Evolutionary conservation across 306 rosid species (phyloP).

Genomic region (Corylus heterophylla): DNA sequence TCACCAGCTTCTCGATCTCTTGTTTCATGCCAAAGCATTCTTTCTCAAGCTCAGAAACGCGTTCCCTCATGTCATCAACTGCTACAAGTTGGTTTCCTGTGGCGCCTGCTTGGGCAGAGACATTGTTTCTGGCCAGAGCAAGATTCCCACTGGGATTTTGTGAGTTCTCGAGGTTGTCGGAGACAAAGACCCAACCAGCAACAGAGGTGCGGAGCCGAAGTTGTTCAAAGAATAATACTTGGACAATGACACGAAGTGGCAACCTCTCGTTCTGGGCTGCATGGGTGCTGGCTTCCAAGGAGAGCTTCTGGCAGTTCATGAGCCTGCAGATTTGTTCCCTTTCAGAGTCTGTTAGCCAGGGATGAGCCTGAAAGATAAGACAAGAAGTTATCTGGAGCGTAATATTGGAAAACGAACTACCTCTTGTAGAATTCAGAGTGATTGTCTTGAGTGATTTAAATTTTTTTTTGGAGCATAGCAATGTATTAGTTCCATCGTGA

Average conservation of each 20-base stretch:
- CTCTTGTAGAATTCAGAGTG: not conserved
- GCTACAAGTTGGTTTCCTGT: slow-evolving; percentile 29
- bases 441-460: not conserved
- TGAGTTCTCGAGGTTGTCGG: slow-evolving; percentile 66
- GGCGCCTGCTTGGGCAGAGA: slow-evolving; percentile 22
- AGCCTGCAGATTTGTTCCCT: slow-evolving; percentile 85
- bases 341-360: slow-evolving; percentile 78
- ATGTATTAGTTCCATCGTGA: not conserved
- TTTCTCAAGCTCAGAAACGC: slow-evolving; percentile 72
- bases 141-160: slow-evolving; percentile 53
- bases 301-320: slow-evolving; percentile 92
- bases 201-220: slow-evolving; percentile 81
- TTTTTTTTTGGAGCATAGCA: not conserved
- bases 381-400: not conserved
- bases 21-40: slow-evolving; percentile 74
- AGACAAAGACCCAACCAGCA: slow-evolving; percentile 74
- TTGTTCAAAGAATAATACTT: slow-evolving; percentile 91
- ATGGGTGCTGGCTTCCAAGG: slow-evolving; percentile 90
- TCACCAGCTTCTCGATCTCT: slow-evolving; percentile 73
- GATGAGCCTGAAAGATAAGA: slow-evolving; percentile 56
- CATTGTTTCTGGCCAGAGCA: slow-evolving; percentile 38
- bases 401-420: not conserved
- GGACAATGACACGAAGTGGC: slow-evolving; percentile 79
- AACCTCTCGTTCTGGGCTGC: slow-evolving; percentile 95
- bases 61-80: slow-evolving; percentile 60